These are phyloP conservation scores for Batkoa obscura DNA, from an alignment of 371 early-diverging fungal genomes.

Conservation along the genomic window DNA sequence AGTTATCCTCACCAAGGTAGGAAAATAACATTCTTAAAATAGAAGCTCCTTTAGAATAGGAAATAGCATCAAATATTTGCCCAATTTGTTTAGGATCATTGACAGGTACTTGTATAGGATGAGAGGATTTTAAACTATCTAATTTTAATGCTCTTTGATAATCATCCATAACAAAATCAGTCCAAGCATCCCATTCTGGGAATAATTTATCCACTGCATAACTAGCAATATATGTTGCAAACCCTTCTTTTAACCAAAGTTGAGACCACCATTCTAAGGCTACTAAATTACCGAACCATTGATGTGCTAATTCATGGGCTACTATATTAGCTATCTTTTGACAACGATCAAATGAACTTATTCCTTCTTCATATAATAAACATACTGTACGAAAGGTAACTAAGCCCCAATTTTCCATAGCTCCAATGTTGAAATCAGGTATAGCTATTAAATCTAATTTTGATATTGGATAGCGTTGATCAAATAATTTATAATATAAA, in stretches of 20 bases:
- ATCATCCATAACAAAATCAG: constrained; percentile 46
- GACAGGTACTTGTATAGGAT: constrained; percentile 81
- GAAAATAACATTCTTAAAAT: constrained; percentile 80
- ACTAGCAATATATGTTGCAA: constrained; percentile 84
- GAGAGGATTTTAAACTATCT: constrained; percentile 66
- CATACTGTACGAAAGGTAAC: constrained; percentile 72
- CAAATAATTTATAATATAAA: constrained; percentile 61
- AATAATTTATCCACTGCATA: constrained; percentile 59
- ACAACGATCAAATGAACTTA: no score
- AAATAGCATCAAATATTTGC: constrained; percentile 66
- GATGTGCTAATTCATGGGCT: constrained; percentile 89
- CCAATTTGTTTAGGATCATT: constrained; percentile 52
- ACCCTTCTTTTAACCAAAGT: constrained; percentile 95
- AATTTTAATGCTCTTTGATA: constrained; percentile 46
- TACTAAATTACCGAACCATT: constrained; percentile 97
- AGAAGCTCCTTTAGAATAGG: constrained; percentile 82
- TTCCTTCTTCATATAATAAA: constrained; percentile 37
- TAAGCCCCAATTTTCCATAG: constrained; percentile 93
- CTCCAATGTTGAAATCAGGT: constrained; percentile 71
- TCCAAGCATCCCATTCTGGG: constrained; percentile 65
- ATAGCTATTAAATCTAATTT: constrained; percentile 82
- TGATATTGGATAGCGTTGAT: constrained; percentile 60
- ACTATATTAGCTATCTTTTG: constrained; percentile 66
- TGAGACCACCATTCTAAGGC: constrained; percentile 79
- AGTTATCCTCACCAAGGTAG: constrained; percentile 48